Base-by-base conservation (phyloP, 2,329 filamentous ascomycete genomes). In the Drechmeria coniospora region DNA sequence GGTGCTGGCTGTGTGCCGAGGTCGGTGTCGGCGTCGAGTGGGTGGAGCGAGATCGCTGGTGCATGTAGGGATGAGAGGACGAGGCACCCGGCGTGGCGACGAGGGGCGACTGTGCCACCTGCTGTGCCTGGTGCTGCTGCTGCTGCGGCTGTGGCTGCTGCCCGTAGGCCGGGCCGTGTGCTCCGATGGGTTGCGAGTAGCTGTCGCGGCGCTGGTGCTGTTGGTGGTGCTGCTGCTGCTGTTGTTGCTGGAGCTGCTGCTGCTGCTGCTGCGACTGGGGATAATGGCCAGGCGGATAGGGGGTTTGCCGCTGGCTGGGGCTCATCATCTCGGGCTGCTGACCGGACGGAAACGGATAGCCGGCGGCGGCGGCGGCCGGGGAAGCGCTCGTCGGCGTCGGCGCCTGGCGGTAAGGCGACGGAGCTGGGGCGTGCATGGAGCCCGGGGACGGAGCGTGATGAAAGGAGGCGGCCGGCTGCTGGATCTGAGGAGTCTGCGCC, bases 21-120 rank as follows among this genome's bases (percentile, higher is more conserved):
- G 67, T 72, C n/a, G 69, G 69, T 20, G 71, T 75, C 8, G 67
- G 54, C 15, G 61, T 64, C 9, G 70, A 74, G 30, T 74, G 65
- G 5, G 62, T 54, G 14, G 70, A 75, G 31, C 65, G 65, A 23
- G 70, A 69, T 40, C 68, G 52, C 34, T 61, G 59, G 31, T 63
- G 63, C 26, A 53, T 43, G 37, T 45, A 51, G 15, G 52, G 38
- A 31, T 56, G 53, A 10, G 43, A 37, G 3, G 32, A 28, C 7
- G 46, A 43, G 12, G 49, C 50, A 27, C 51, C 53, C 7, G 58
- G 51, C 8, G 57, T 56, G n/a, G 51, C 56, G 15, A 65, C 50
- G 3, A 63, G 62, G 9, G 65, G 59, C 29, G 61, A 63, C 36
- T 66, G 63, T 24, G 61, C 60, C 32, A 65, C 42, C 26, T 21